Conservation (phyloP, 257 asterid genomes). For the Ehretia macrophylla region DNA sequence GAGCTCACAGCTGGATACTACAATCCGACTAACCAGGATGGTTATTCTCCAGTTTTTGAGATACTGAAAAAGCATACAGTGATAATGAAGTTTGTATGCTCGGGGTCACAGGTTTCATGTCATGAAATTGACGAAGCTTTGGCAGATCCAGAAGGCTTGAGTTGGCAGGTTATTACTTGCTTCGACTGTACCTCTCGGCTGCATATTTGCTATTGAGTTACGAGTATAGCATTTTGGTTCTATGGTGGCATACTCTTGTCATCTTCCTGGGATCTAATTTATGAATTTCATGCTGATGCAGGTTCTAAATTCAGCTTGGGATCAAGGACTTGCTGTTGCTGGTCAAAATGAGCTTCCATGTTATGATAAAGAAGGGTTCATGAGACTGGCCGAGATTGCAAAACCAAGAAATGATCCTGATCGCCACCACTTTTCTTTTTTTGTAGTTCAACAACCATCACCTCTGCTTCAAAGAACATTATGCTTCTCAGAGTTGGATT, state of each 20-base stretch:
- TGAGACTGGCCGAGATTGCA: constrained; percentile 47
- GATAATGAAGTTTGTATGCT: constrained; percentile 37
- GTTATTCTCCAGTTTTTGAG: constrained; percentile 50
- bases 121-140: constrained; percentile 44
- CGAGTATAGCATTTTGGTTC: too few relatives aligned
- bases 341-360: constrained; percentile 55
- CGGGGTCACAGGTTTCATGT: constrained; percentile 37
- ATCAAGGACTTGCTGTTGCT: constrained; percentile 46
- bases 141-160: constrained; percentile 57
- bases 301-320: constrained; percentile 71
- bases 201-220: neutral
- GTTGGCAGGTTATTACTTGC: constrained; percentile 53
- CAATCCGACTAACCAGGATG: constrained; percentile 59
- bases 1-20: constrained; percentile 74
- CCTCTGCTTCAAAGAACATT: constrained; percentile 42
- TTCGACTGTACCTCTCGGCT: neutral
- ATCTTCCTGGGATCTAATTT: too few relatives aligned
- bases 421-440: constrained; percentile 40
- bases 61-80: constrained; percentile 50
- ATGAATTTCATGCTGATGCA: constrained; percentile 10
- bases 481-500: constrained; percentile 48
- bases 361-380: constrained; percentile 50
- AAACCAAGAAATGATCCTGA: constrained; percentile 73
- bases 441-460: constrained; percentile 43
- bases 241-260: too few relatives aligned